These are phyloP conservation scores for Warburgia ugandensis DNA, from an alignment of 164 flowering plant species.

Conservation along the genomic window DNA sequence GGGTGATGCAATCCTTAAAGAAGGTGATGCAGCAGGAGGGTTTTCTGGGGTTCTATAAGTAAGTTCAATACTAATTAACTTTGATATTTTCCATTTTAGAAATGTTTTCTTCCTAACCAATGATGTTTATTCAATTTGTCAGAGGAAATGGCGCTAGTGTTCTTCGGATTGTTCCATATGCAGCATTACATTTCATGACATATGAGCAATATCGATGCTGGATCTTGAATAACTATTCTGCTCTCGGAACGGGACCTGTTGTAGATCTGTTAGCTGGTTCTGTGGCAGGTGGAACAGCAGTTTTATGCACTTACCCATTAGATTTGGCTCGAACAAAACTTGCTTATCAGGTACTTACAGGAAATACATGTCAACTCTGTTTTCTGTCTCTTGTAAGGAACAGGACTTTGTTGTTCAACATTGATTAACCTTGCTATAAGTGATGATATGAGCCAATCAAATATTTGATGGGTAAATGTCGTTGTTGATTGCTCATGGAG, in stretches of 20 bases:
- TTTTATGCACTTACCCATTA: constrained; percentile 87
- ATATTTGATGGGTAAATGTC: no score
- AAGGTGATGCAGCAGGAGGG: constrained; percentile 79
- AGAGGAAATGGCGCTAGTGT: constrained; percentile 98
- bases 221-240: constrained; percentile 65
- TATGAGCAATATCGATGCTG: constrained; percentile 83
- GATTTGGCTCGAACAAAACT: constrained; percentile 93
- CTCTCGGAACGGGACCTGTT: constrained; percentile 77
- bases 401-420: no score
- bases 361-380: no score
- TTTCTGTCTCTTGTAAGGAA: no score
- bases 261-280: constrained; percentile 96
- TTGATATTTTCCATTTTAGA: background rate
- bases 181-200: constrained; percentile 94
- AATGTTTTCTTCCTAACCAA: background rate
- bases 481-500: no score
- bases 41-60: constrained; percentile 79
- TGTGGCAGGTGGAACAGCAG: constrained; percentile 95
- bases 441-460: no score
- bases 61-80: constrained; percentile 24
- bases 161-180: constrained; percentile 89
- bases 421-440: no score
- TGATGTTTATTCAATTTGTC: constrained; percentile 9
- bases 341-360: constrained; percentile 97
- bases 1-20: constrained; percentile 62